phyloP scores from a whole-genome alignment of 441 rosid genomes.

The Adansonia grandidieri region DNA sequence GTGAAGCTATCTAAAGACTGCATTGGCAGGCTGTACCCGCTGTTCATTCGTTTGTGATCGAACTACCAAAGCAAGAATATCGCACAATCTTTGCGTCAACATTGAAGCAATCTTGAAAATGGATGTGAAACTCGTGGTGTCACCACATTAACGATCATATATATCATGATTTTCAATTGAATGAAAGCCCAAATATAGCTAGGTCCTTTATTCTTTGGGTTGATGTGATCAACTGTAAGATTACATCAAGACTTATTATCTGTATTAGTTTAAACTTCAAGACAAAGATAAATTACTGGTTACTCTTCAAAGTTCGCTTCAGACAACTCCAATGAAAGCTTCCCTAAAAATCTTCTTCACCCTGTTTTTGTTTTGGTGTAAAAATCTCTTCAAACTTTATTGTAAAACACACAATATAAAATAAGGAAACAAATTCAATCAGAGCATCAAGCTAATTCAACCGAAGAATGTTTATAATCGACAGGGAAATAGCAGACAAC shows the following conservation, averaged over 20 bases:
- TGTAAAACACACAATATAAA: background rate
- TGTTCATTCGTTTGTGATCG: background rate
- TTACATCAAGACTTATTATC: background rate
- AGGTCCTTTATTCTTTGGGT: background rate
- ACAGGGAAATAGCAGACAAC: conserved; percentile 56
- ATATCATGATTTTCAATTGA: background rate
- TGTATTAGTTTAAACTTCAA: background rate
- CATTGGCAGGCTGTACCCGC: background rate
- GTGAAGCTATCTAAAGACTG: conserved; percentile 6
- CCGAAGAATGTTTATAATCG: conserved; percentile 48
- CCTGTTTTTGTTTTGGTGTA: too few relatives aligned
- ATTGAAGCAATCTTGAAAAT: background rate
- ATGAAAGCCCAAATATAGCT: background rate
- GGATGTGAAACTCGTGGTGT: background rate
- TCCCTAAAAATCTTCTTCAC: background rate
- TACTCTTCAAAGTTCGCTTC: conserved; percentile 15
- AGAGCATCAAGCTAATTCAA: conserved; percentile 5
- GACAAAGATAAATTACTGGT: conserved; percentile 21
- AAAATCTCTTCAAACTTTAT: too few relatives aligned
- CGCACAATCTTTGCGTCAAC: background rate
- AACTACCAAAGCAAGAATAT: background rate
- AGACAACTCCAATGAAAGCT: background rate
- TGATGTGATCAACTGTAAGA: background rate
- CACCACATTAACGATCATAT: background rate
- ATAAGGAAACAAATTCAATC: background rate